Conservation (phyloP, 768 basidiomycete species). For the Leccinum obscurum region DNA sequence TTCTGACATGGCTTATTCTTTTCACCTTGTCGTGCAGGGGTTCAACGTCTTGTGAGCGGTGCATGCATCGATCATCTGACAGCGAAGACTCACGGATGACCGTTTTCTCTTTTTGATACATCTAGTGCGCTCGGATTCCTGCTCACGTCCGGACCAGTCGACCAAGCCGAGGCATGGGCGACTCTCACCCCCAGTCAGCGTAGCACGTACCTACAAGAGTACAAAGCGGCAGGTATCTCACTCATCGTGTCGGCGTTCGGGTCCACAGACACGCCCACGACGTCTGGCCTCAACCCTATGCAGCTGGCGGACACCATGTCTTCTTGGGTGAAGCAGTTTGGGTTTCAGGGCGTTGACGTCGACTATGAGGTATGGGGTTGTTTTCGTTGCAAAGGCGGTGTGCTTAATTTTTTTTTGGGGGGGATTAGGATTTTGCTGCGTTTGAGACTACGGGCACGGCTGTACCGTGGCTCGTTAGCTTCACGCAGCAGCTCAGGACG, state of each 20-base stretch:
- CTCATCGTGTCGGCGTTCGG: slow-evolving; percentile 56
- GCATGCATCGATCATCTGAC: neutral
- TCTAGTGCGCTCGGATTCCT: neutral
- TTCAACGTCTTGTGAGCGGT: slow-evolving; percentile 31
- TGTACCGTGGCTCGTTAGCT: slow-evolving; percentile 31
- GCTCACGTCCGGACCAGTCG: neutral
- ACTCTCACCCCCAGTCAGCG: slow-evolving; percentile 37
- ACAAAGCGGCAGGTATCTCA: slow-evolving; percentile 52
- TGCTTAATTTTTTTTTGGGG: neutral
- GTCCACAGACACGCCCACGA: slow-evolving; percentile 34
- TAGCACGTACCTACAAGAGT: slow-evolving; percentile 43
- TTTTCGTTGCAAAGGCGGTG: neutral
- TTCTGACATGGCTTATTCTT: neutral
- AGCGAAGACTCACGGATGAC: neutral
- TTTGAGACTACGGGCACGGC: slow-evolving; percentile 30
- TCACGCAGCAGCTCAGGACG: slow-evolving; percentile 30
- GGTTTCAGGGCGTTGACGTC: slow-evolving; percentile 50
- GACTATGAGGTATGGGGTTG: slow-evolving; percentile 41
- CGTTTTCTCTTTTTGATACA: neutral
- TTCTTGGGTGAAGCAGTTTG: slow-evolving; percentile 44
- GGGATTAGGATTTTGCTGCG: slow-evolving; percentile 28
- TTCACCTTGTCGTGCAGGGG: slow-evolving; percentile 12
- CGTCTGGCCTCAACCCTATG: slow-evolving; percentile 32
- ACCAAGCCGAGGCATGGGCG: slow-evolving; percentile 31
- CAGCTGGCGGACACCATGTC: slow-evolving; percentile 34